Percentiles rank a stretch among this genome's conserved stretches.
Evolutionary conservation across 805 yeast species (phyloP).

Genomic region (Candida vaughaniae): DNA sequence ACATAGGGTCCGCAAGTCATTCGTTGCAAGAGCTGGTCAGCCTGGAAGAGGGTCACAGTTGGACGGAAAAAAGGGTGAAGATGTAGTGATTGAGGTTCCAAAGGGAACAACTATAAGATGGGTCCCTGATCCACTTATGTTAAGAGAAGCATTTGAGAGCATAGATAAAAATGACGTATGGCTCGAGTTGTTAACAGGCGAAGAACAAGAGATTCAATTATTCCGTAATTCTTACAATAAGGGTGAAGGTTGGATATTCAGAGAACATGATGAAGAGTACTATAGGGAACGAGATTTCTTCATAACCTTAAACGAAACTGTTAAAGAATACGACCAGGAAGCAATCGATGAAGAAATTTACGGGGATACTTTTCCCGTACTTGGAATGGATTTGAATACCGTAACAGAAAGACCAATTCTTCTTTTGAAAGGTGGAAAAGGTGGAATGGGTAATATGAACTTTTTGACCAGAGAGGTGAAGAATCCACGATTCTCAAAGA

Average conservation of each 20-base stretch:
- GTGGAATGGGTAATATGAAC: conserved; percentile 97
- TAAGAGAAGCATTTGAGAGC: conserved; percentile 24
- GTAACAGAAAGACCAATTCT: conserved; percentile 67
- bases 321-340: conserved; percentile 62
- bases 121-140: conserved; percentile 71
- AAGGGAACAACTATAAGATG: conserved; percentile 86
- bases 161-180: conserved; percentile 10
- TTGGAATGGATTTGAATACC: conserved; percentile 72
- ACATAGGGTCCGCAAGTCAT: conserved; percentile 64
- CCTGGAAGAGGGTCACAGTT: conserved; percentile 73
- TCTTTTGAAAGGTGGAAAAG: conserved; percentile 80
- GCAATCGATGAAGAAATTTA: conserved; percentile 55
- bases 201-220: conserved; percentile 42
- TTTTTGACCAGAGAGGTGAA: conserved; percentile 80
- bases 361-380: conserved; percentile 71
- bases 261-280: conserved; percentile 71
- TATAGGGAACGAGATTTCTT: conserved; percentile 70
- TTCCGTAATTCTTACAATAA: conserved; percentile 58
- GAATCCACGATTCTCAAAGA: conserved; percentile 85
- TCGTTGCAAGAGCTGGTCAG: conserved; percentile 70
- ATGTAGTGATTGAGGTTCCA: conserved; percentile 80
- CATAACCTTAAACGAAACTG: conserved; percentile 57
- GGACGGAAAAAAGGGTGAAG: conserved; percentile 84
- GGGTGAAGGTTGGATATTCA: conserved; percentile 89
- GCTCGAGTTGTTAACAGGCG: conserved; percentile 9